These are phyloP conservation scores for Anaeromyces robustus DNA, from an alignment of 192 early-diverging fungal genomes.

Conservation along the genomic window DNA sequence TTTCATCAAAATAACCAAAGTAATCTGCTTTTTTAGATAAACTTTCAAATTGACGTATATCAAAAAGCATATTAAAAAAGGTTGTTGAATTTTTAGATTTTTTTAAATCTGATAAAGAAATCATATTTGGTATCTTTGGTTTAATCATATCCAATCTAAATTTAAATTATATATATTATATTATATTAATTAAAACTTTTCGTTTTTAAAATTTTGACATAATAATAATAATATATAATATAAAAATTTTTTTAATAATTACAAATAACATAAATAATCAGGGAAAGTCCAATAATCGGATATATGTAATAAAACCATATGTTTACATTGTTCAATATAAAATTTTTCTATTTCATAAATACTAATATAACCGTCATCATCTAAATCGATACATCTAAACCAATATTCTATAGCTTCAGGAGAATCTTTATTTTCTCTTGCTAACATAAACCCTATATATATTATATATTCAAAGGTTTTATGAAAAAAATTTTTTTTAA, in stretches of 20 bases:
- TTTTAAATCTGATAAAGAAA: slow-evolving; percentile 30
- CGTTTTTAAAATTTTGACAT: no score
- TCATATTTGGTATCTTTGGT: slow-evolving; percentile 10
- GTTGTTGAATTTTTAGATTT: slow-evolving; percentile 14
- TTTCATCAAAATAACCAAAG: slow-evolving; percentile 36
- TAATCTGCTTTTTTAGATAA: slow-evolving; percentile 22
- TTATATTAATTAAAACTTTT: no score
- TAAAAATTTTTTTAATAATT: background rate
- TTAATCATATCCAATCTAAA: slow-evolving; percentile 30
- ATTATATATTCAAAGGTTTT: no score
- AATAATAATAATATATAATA: no score
- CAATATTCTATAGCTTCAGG: slow-evolving; percentile 56
- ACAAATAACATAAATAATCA: slow-evolving; percentile 37
- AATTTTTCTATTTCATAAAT: slow-evolving; percentile 72
- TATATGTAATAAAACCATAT: slow-evolving; percentile 24
- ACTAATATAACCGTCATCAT: slow-evolving; percentile 72
- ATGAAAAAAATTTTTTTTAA: no score
- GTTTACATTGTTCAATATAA: slow-evolving; percentile 64
- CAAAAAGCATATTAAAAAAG: slow-evolving; percentile 44
- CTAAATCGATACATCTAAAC: slow-evolving; percentile 86
- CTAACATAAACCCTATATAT: slow-evolving; percentile 46
- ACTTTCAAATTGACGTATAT: slow-evolving; percentile 29
- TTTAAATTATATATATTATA: background rate
- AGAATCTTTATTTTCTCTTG: slow-evolving; percentile 61
- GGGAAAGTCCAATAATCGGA: slow-evolving; percentile 22